Evolutionary conservation across 2,329 filamentous ascomycete genomes (phyloP).

Genomic region (Penicillium sp.): DNA sequence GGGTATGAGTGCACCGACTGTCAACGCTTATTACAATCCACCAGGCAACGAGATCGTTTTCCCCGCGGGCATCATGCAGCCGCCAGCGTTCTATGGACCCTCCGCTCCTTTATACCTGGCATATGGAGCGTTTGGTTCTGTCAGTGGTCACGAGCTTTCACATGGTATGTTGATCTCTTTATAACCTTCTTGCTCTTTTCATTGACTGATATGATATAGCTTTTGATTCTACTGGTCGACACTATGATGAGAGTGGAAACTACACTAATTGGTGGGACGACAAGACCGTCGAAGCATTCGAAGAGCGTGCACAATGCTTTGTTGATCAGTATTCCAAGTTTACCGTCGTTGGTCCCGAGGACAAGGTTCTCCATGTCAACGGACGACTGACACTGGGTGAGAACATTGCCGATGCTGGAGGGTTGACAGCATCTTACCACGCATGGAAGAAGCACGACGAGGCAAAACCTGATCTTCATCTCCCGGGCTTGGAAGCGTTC

Average conservation of each 20-base stretch:
- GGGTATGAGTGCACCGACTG: slow-evolving; percentile 59
- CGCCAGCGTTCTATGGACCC: slow-evolving; percentile 61
- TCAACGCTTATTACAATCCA: slow-evolving; percentile 67
- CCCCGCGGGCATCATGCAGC: slow-evolving; percentile 68
- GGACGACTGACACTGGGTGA: slow-evolving; percentile 65
- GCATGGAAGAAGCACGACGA: slow-evolving; percentile 63
- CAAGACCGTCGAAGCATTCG: slow-evolving; percentile 58
- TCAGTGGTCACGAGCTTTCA: slow-evolving; percentile 67
- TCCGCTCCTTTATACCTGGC: slow-evolving; percentile 63
- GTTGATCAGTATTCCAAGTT: slow-evolving; percentile 65
- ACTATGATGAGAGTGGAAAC: slow-evolving; percentile 65
- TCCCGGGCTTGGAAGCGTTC: slow-evolving; percentile 63
- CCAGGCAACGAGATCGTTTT: slow-evolving; percentile 68
- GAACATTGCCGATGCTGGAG: slow-evolving; percentile 71
- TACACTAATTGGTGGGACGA: slow-evolving; percentile 68
- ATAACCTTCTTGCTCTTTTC: neutral
- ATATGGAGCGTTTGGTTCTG: slow-evolving; percentile 67
- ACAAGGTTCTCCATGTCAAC: slow-evolving; percentile 60
- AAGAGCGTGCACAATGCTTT: slow-evolving; percentile 63
- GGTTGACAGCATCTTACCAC: slow-evolving; percentile 60
- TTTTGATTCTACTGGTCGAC: slow-evolving; percentile 65
- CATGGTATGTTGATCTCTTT: slow-evolving; percentile 46
- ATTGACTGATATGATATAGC: slow-evolving; percentile 37
- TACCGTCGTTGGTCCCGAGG: slow-evolving; percentile 57
- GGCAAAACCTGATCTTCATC: slow-evolving; percentile 51